Conservation (phyloP, 179 eudicot species). For the Camellia oleifera region DNA sequence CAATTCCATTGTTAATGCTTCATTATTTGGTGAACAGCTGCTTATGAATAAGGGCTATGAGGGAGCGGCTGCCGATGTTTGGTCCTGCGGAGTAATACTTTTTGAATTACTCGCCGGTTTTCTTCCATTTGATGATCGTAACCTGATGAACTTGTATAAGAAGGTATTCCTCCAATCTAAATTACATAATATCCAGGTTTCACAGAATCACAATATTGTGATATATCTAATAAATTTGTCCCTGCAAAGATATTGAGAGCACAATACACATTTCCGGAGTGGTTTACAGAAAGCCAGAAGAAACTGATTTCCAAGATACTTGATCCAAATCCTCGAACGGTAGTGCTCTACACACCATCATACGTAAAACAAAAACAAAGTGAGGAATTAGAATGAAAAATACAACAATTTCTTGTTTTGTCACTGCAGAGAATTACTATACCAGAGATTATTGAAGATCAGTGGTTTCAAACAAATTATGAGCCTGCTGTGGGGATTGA, state of each 20-base stretch:
- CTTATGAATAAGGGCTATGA: constrained; percentile 46
- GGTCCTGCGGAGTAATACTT: constrained; percentile 66
- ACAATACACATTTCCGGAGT: constrained; percentile 41
- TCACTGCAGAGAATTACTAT: constrained; percentile 45
- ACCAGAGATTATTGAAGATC: constrained; percentile 44
- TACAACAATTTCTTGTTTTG: constrained; percentile 14
- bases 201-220: neutral
- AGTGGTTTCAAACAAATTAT: constrained; percentile 56
- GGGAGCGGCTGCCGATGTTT: constrained; percentile 59
- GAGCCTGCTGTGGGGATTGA: constrained; percentile 34
- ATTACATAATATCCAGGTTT: neutral
- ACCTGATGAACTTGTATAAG: constrained; percentile 40
- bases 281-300: constrained; percentile 51
- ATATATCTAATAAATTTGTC: constrained; percentile 3
- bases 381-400: neutral
- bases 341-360: constrained; percentile 11
- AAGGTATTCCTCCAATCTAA: constrained; percentile 30
- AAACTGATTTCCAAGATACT: constrained; percentile 45
- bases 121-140: constrained; percentile 48
- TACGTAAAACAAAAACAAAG: neutral
- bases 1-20: constrained; percentile 4
- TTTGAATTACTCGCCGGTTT: constrained; percentile 53
- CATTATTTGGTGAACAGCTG: constrained; percentile 31
- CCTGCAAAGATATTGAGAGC: constrained; percentile 41
- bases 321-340: constrained; percentile 35